Base-by-base conservation (phyloP, 495 filamentous ascomycete species). In the Tricharina praecox region DNA sequence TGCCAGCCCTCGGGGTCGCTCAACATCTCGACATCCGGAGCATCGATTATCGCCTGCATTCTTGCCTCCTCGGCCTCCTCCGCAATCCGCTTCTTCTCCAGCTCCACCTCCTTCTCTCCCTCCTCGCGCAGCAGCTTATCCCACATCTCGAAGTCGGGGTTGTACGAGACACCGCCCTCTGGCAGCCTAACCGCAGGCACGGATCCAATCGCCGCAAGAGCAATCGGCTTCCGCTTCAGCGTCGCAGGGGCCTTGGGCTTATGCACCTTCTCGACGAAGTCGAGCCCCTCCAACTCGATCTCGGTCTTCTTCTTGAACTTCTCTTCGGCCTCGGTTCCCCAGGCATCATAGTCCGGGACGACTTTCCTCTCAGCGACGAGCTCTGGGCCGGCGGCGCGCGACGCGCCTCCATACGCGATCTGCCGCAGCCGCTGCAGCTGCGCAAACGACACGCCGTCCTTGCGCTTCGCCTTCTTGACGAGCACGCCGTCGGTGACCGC, bases 121-220 rank as follows among this genome's bases (percentile, higher is more conserved):
- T 85, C 82, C 23, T 73, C 70, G 16, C 72, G 69, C 33, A 93
- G 65, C 3, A 88, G 72, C 9, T 71, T 68, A 46, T 82, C 76
- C 72, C 88, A 97, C 42, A 93, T 84, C 48, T 75, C 70, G 48
- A 88, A 90, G 5, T 69, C 67, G 0, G 90, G 90, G 56, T 97
- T 97, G 63, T 97, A 97, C 60, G 83, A 92, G 58, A 75, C 79
- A 34, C 83, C 86, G 1, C 76, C 83, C 15, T 74, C 74, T 2
- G 90, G 90, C 48, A 72, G 78, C 49, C 71, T 68, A 4, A 96
- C 79, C n/a, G 84, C 76, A 1, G 85, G 81, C 13, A 93, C 65
- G 0, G 69, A 56, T 53, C 84, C 87, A 5, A 84, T 85, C 58
- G 73, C 81, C 21, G 83, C 68, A 13, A 95, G 71, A 3, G 87